These are phyloP conservation scores for Lasiosphaeria ovina DNA, from an alignment of 495 filamentous ascomycete species.

Conservation along the genomic window DNA sequence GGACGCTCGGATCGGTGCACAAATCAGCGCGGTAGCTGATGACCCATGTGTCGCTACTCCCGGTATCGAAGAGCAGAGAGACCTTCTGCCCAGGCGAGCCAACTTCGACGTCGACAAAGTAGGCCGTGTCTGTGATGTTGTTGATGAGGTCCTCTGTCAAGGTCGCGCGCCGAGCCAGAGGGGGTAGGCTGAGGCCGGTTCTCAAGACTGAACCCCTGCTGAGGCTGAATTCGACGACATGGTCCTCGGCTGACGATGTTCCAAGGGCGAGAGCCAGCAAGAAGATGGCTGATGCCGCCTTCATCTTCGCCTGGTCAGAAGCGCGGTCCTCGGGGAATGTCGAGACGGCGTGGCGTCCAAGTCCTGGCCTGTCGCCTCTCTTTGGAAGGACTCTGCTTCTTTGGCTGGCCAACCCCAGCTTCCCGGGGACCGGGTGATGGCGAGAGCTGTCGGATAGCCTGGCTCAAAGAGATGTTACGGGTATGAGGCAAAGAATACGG, in stretches of 20 bases:
- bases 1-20: slow-evolving; percentile 35
- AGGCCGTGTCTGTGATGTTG: slow-evolving; percentile 51
- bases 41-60: slow-evolving; percentile 86
- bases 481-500: too few relatives aligned
- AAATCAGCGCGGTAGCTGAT: slow-evolving; percentile 41
- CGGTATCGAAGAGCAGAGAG: slow-evolving; percentile 65
- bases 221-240: slow-evolving; percentile 32
- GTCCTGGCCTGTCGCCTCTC: neutral
- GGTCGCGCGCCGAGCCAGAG: slow-evolving; percentile 23
- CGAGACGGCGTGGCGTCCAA: neutral
- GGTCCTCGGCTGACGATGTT: slow-evolving; percentile 17
- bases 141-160: slow-evolving; percentile 42
- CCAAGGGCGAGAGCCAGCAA: slow-evolving; percentile 24
- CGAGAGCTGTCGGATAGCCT: too few relatives aligned
- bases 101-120: slow-evolving; percentile 65
- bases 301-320: slow-evolving; percentile 17
- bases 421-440: too few relatives aligned
- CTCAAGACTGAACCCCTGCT: slow-evolving; percentile 23
- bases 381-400: neutral
- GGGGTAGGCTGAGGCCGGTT: slow-evolving; percentile 15
- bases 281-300: neutral
- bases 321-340: neutral
- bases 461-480: neutral
- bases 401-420: too few relatives aligned
- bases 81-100: slow-evolving; percentile 67